Evolutionary conservation across 495 filamentous ascomycete genomes (phyloP).

Genomic region (Penicillium odoratum): DNA sequence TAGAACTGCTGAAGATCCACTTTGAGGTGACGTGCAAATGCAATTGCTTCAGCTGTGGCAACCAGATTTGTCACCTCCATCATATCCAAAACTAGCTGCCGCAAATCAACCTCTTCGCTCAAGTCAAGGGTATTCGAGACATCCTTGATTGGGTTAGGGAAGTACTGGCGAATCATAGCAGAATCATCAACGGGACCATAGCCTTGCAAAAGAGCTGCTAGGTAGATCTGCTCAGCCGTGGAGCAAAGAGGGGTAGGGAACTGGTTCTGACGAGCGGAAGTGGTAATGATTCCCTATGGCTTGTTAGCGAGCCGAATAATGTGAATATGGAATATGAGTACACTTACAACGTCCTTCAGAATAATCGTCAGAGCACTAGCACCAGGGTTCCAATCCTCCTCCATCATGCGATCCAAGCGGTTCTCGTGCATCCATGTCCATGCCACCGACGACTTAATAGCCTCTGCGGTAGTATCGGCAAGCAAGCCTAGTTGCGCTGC

Average conservation of each 20-base stretch:
- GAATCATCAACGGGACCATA: constrained; percentile 70
- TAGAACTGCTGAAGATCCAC: constrained; percentile 66
- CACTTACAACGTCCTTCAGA: constrained; percentile 67
- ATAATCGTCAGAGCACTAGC: constrained; percentile 73
- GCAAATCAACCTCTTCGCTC: constrained; percentile 27
- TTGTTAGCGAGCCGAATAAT: constrained; percentile 10
- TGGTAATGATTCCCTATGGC: constrained; percentile 67
- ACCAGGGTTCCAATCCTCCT: constrained; percentile 63
- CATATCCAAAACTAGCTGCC: constrained; percentile 57
- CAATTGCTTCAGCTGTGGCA: constrained; percentile 63
- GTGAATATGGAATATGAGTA: neutral
- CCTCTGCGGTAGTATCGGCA: constrained; percentile 53
- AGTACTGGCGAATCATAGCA: constrained; percentile 64
- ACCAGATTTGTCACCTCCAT: constrained; percentile 66
- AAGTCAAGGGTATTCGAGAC: constrained; percentile 26
- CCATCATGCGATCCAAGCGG: constrained; percentile 67
- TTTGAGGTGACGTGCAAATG: constrained; percentile 61
- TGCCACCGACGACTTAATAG: constrained; percentile 58
- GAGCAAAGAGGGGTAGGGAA: constrained; percentile 71
- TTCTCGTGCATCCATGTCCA: constrained; percentile 85
- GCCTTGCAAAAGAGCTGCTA: constrained; percentile 57
- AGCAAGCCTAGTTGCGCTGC: constrained; percentile 68
- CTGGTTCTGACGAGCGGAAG: constrained; percentile 56
- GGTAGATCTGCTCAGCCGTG: constrained; percentile 71
- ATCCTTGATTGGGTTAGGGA: constrained; percentile 38